These are phyloP conservation scores for Aspergillus uvarum DNA, from an alignment of 2,329 filamentous ascomycete species.

Conservation along the genomic window DNA sequence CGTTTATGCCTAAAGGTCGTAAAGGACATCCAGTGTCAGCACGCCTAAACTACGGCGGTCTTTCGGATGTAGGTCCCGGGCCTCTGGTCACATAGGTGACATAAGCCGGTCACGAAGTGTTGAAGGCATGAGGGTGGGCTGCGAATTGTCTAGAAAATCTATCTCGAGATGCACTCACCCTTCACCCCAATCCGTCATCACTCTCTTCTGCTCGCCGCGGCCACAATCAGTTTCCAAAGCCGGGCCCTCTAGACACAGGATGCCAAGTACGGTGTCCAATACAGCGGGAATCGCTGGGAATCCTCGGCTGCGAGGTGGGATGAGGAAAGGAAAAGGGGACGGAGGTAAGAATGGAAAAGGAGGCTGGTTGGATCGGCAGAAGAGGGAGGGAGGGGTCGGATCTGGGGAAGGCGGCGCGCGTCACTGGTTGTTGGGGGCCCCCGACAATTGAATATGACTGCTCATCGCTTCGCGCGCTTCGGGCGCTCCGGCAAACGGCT, in stretches of 20 bases:
- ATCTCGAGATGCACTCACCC: constrained; percentile 26
- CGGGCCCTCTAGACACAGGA: background rate
- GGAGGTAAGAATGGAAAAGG: background rate
- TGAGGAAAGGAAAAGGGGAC: background rate
- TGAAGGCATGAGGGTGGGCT: background rate
- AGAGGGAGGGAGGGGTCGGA: background rate
- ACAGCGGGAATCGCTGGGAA: background rate
- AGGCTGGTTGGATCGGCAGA: background rate
- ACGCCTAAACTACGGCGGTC: constrained; percentile 6
- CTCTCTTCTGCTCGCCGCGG: constrained; percentile 11
- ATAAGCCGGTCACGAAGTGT: background rate
- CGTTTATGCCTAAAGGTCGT: constrained; percentile 49
- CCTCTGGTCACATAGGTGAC: background rate
- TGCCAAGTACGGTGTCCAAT: background rate
- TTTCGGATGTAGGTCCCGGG: background rate
- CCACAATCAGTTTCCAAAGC: constrained; percentile 7
- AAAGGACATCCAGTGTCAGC: constrained; percentile 33
- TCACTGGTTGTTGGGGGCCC: background rate
- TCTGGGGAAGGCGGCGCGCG: background rate
- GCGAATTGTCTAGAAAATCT: constrained; percentile 22
- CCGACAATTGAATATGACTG: background rate
- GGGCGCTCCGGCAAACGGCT: too few relatives aligned
- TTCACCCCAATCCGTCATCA: constrained; percentile 34
- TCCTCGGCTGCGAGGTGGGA: background rate
- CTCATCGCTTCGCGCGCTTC: too few relatives aligned